These are phyloP conservation scores for Xerocomellus dryophilus DNA, from an alignment of 768 basidiomycete species.

Conservation along the genomic window DNA sequence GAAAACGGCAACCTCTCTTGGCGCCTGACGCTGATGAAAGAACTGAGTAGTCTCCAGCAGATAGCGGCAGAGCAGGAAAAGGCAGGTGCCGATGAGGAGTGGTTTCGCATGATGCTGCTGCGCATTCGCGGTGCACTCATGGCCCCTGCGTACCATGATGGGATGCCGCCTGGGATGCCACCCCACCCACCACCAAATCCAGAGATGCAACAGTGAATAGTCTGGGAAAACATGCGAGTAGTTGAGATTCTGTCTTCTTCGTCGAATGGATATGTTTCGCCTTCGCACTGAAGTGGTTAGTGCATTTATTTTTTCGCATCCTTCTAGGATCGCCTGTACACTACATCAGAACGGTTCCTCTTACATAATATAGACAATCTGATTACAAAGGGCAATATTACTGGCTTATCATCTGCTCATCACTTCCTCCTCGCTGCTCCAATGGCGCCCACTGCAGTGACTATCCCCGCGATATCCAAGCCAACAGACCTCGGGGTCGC, in stretches of 20 bases:
- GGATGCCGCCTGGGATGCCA: constrained; percentile 37
- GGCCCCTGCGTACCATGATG: constrained; percentile 41
- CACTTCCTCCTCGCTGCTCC: background rate
- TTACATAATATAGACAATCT: constrained; percentile 23
- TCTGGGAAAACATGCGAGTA: background rate
- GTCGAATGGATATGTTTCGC: constrained; percentile 2
- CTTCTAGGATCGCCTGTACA: background rate
- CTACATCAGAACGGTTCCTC: background rate
- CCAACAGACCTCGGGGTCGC: constrained; percentile 25
- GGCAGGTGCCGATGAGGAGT: constrained; percentile 74
- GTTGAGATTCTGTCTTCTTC: background rate
- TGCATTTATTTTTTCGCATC: constrained; percentile 1
- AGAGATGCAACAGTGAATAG: constrained; percentile 29
- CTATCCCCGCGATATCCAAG: constrained; percentile 15
- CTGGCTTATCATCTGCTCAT: background rate
- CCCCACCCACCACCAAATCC: constrained; percentile 35
- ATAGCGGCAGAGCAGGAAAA: constrained; percentile 82
- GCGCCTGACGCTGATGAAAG: constrained; percentile 77
- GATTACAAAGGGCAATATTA: constrained; percentile 17
- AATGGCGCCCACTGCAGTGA: constrained; percentile 55
- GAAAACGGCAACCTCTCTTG: constrained; percentile 80
- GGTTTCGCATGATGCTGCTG: constrained; percentile 83
- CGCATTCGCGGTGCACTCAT: constrained; percentile 73
- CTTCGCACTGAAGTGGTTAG: background rate
- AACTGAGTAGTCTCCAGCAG: constrained; percentile 70